Percentiles rank a stretch among this genome's conserved stretches.
These are phyloP conservation scores for Inga laurina DNA, from an alignment of 306 rosid genomes.

Conservation along the genomic window DNA sequence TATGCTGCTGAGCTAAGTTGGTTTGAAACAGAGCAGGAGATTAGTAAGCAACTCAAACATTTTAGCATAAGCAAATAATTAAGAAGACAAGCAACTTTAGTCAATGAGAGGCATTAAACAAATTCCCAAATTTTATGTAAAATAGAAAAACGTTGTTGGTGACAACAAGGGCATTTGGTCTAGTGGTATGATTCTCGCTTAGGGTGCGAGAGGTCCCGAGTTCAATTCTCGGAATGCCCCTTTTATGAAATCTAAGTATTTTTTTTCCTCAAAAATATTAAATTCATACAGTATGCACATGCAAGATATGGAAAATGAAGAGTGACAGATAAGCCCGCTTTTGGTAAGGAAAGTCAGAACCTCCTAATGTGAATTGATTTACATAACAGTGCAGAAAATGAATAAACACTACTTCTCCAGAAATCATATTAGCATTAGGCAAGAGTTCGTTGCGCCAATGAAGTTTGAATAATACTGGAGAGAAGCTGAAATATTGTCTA, in stretches of 20 bases:
- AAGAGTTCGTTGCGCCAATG: background rate
- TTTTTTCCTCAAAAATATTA: background rate
- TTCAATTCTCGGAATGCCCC: background rate
- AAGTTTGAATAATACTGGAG: background rate
- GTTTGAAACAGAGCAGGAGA: background rate
- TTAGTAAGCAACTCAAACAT: background rate
- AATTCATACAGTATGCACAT: background rate
- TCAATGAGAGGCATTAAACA: background rate
- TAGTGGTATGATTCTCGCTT: slow-evolving; percentile 1
- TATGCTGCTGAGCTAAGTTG: background rate
- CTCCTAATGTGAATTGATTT: background rate
- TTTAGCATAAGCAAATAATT: background rate
- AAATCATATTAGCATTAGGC: background rate
- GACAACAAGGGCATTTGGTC: slow-evolving; percentile 1
- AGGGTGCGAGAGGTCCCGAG: slow-evolving; percentile 7
- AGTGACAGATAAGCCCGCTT: background rate
- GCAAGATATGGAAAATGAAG: background rate
- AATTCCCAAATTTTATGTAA: background rate
- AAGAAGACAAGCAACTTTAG: background rate
- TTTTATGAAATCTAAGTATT: background rate
- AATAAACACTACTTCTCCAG: background rate
- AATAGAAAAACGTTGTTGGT: background rate
- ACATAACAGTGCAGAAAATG: background rate
- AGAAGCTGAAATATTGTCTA: background rate
- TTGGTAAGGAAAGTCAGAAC: background rate